These are phyloP conservation scores for Podila horticola DNA, from an alignment of 192 early-diverging fungal species.

Conservation along the genomic window DNA sequence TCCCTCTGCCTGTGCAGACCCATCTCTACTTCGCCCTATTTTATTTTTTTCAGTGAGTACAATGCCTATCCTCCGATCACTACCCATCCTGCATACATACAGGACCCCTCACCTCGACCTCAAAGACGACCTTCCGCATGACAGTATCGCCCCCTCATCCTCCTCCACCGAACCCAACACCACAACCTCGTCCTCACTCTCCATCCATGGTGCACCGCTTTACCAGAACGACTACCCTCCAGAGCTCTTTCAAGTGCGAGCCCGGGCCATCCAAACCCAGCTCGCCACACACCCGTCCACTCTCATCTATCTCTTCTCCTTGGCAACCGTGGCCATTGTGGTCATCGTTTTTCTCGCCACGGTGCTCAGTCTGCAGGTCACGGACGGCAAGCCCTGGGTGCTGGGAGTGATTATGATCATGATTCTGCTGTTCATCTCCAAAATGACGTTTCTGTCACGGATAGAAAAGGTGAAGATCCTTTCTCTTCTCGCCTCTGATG, in stretches of 20 bases:
- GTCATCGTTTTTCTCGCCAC: slow-evolving; percentile 11
- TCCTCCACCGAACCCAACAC: neutral
- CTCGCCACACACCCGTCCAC: slow-evolving; percentile 18
- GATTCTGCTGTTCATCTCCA: slow-evolving; percentile 33
- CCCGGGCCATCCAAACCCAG: slow-evolving; percentile 16
- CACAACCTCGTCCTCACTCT: neutral
- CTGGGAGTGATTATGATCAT: slow-evolving; percentile 35
- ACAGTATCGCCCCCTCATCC: neutral
- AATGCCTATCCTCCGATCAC: slow-evolving; percentile 28
- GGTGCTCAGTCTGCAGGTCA: slow-evolving; percentile 15
- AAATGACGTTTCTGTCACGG: slow-evolving; percentile 44
- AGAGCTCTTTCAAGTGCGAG: slow-evolving; percentile 30
- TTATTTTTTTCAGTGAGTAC: neutral
- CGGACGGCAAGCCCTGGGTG: slow-evolving; percentile 43
- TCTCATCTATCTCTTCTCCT: slow-evolving; percentile 19
- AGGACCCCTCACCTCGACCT: slow-evolving; percentile 21
- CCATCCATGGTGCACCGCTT: slow-evolving; percentile 3
- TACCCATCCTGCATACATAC: slow-evolving; percentile 27
- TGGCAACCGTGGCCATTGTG: slow-evolving; percentile 14
- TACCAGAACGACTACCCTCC: slow-evolving; percentile 22
- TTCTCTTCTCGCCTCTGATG: neutral
- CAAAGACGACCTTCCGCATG: neutral
- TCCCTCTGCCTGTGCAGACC: too few species aligned
- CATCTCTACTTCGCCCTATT: too few species aligned
- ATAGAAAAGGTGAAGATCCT: slow-evolving; percentile 29